phyloP scores from a whole-genome alignment of 2,329 filamentous ascomycete species.

The Colletotrichum incanum region DNA sequence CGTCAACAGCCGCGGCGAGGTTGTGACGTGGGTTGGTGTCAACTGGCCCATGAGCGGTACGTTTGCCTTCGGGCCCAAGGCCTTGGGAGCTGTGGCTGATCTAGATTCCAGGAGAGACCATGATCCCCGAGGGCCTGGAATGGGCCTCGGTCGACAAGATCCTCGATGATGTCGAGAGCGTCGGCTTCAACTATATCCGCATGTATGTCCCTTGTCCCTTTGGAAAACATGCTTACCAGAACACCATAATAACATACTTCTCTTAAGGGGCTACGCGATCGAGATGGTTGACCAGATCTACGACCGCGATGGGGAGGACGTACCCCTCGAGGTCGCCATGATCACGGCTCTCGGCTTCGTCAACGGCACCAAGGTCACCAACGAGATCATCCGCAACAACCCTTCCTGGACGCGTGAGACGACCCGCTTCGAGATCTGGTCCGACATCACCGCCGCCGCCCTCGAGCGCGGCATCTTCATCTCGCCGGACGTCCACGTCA shows the following conservation, averaged over 20 bases:
- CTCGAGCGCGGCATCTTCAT: conserved; percentile 54
- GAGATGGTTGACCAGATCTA: conserved; percentile 70
- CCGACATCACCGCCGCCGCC: conserved; percentile 31
- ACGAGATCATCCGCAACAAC: conserved; percentile 65
- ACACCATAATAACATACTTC: neutral
- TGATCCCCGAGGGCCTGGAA: conserved; percentile 71
- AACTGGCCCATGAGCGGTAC: conserved; percentile 71
- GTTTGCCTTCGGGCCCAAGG: conserved; percentile 58
- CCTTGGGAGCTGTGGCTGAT: conserved; percentile 70
- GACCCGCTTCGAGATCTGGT: conserved; percentile 65
- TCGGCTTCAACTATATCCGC: conserved; percentile 70
- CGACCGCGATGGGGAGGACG: conserved; percentile 56
- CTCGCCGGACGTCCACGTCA: conserved; percentile 59
- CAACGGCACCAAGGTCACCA: conserved; percentile 63
- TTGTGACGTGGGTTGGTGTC: conserved; percentile 61
- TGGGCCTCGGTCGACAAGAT: conserved; percentile 66
- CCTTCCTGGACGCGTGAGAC: conserved; percentile 67
- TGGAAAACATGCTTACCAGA: too few relatives aligned
- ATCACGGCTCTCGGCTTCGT: conserved; percentile 58
- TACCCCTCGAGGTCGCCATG: conserved; percentile 58
- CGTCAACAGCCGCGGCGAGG: conserved; percentile 54
- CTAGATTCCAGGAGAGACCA: conserved; percentile 68
- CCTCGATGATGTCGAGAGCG: conserved; percentile 64
- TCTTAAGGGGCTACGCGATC: conserved; percentile 64
- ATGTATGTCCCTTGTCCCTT: conserved; percentile 47